A percentile compares a stretch with the other conserved stretches of the same genome.
Conservation (phyloP, 2,329 filamentous ascomycete species). For the Teratosphaeria pseudoeucalypti region DNA sequence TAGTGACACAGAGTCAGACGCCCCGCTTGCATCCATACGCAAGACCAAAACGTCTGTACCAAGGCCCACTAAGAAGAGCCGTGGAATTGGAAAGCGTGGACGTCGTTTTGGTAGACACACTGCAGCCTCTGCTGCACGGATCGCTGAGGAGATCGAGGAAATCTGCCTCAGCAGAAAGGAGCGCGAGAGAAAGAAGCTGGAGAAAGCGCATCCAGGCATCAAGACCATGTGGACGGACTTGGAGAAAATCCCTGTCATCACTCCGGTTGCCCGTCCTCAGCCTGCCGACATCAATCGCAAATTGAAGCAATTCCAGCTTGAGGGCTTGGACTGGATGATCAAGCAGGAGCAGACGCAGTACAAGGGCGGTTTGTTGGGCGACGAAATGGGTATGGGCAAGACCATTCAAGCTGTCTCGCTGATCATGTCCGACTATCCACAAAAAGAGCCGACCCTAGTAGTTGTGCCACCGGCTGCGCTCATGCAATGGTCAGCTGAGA, state of each 20-base stretch:
- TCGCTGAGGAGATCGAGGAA: slow-evolving; percentile 10
- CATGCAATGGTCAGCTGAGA: slow-evolving; percentile 74
- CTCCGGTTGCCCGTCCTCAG: slow-evolving; percentile 54
- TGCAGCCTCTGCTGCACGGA: slow-evolving; percentile 8
- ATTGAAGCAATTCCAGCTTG: slow-evolving; percentile 86
- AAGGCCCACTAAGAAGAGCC: slow-evolving; percentile 3
- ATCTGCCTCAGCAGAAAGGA: slow-evolving; percentile 16
- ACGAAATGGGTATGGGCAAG: slow-evolving; percentile 98
- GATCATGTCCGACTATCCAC: slow-evolving; percentile 95
- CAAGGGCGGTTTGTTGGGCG: slow-evolving; percentile 81
- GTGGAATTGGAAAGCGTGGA: slow-evolving; percentile 1
- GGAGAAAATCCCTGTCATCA: slow-evolving; percentile 56
- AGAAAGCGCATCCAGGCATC: slow-evolving; percentile 66
- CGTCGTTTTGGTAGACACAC: slow-evolving; percentile 17
- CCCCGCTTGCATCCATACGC: slow-evolving; percentile 1
- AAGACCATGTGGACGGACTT: slow-evolving; percentile 77
- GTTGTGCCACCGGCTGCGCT: slow-evolving; percentile 86
- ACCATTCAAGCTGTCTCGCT: slow-evolving; percentile 96
- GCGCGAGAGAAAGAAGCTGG: slow-evolving; percentile 56
- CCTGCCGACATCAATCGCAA: slow-evolving; percentile 69
- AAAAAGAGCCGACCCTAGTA: slow-evolving; percentile 70
- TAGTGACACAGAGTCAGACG: slow-evolving; percentile 26
- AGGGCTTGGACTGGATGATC: slow-evolving; percentile 90
- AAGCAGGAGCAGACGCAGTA: slow-evolving; percentile 78
- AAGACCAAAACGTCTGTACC: not conserved